Base-by-base conservation (phyloP, 2,329 filamentous ascomycete species). In the Cordyceps farinosa region DNA sequence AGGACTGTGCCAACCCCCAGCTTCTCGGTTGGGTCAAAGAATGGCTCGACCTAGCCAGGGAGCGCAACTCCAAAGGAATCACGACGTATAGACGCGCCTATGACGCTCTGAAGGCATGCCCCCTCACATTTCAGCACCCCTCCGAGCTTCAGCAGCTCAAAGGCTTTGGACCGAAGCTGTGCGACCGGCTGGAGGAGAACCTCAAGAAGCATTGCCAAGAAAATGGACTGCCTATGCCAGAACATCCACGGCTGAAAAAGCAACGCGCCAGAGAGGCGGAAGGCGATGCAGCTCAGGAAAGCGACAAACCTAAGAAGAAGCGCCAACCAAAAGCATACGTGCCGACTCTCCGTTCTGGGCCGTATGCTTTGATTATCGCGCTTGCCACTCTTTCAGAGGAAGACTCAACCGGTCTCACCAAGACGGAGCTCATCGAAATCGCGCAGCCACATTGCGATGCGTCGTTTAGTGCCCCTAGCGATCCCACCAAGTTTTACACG, bases 21-120 rank as follows among this genome's bases (percentile, higher is more conserved):
- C 81, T 92, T 9, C 80, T 93, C 11, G 77, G 78, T 67, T 93
- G 89, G 87, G 85, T 93, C 57, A 88, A 90, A 70, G 89, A 92
- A 78, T 92, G 88, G 89, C 82, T 89, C 56, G 88, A 92, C 51
- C 73, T 83, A 47, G 90, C 89, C 13, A 81, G 83, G 55, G 85
- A 91, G 68, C 84, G 83, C 52, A 91, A 89, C 70, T 84, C 85
- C 22, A 92, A 91, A 72, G 89, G 88, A 29, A 76, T 87, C 30
- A 85, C 82, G n/a, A 87, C 85, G 0, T 94, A 92, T 74, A 89
- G 85, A 67, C 86, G 88, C 68, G 91, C 91, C 1, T 91, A 91
- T 70, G 83, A 91, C 64, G 90, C 90, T 2, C 84, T 95, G 73
- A 90, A 88, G 74, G 85, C 85, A 13, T 93, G 90, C 66, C 90